Base-by-base conservation (phyloP, 192 early-diverging fungal genomes). In the Obelidium mucronatum region DNA sequence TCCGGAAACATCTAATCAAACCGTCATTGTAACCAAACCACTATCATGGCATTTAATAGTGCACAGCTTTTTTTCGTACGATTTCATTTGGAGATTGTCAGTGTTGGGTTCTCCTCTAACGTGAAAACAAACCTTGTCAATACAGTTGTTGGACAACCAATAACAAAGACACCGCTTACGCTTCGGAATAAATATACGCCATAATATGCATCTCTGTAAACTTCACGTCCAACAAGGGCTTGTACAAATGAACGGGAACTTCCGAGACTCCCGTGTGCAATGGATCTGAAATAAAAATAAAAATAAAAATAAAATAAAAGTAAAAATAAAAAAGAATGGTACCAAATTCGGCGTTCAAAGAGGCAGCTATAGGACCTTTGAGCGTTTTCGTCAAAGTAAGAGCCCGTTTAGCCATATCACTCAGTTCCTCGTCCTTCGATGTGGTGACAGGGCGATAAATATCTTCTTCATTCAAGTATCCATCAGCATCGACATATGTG, bases 21-120 rank as follows among this genome's bases (percentile, higher is more conserved):
- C 84, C 35, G 77, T 82, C 48, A 77, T 74, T 1, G 74, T 58
- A 1, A 86, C 55, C n/a, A 81, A 34, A n/a, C 84, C 84, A 30
- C 59, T 77, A 37, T 77, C 73, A 54, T 80, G 80, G 24, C 51
- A 78, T 40, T 70, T 65, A 8, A 86, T 82, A 3, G 82, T 80
- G 71, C 84, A 86, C 26, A 86, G 76, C 24, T 75, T 68, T 19
- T 73, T 79, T 51, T 85, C 79, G 35, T 80, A 60, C 22, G 67
- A 42, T 58, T 84, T 77, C 28, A 65, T 67, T 54, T 34, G n/a
- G 22, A 75, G 51, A 34, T 59, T 30, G 59, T 44, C 44, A 48
- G 19, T 48, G 11, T 48, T 48, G 44, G 11, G 11, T 15, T 48
- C 44, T 15, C 44, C 19, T 19, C 44, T 48, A 48, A 15, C 8